Evolutionary conservation across 257 asterid species (phyloP).

Genomic region (Rubia yunnanensis): DNA sequence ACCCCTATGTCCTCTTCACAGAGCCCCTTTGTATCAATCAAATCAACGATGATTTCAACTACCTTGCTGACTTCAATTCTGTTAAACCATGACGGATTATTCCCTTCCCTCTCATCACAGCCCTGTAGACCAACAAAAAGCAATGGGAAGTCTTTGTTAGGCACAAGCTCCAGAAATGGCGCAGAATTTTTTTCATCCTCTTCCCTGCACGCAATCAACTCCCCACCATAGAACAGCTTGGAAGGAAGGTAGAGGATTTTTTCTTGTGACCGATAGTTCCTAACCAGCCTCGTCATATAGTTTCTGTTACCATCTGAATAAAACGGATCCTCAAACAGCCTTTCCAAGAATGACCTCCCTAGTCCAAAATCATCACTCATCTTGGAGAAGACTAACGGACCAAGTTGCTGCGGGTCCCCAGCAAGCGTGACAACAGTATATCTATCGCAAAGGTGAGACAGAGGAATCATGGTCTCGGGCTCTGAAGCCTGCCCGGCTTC

Average conservation of each 20-base stretch:
- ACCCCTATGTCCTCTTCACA: constrained; percentile 74
- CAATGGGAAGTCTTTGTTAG: constrained; percentile 62
- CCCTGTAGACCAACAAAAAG: constrained; percentile 86
- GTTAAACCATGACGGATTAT: constrained; percentile 95
- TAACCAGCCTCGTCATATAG: constrained; percentile 50
- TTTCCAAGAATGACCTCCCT: constrained; percentile 75
- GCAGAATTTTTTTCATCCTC: constrained; percentile 14
- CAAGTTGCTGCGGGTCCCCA: constrained; percentile 94
- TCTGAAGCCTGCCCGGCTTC: constrained; percentile 99
- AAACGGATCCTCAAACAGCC: constrained; percentile 45
- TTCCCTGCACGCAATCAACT: constrained; percentile 58
- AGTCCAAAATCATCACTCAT: constrained; percentile 65
- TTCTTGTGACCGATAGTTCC: constrained; percentile 73
- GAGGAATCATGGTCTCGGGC: constrained; percentile 91
- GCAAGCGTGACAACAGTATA: constrained; percentile 64
- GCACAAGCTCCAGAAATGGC: constrained; percentile 43
- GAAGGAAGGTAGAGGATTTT: constrained; percentile 75
- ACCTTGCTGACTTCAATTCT: constrained; percentile 86
- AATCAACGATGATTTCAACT: constrained; percentile 45
- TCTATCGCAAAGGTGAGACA: constrained; percentile 46
- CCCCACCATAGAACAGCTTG: constrained; percentile 55
- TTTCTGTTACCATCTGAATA: constrained; percentile 36
- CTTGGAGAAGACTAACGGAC: constrained; percentile 64
- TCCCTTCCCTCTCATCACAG: constrained; percentile 89
- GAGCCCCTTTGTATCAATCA: constrained; percentile 43